Evolutionary conservation across 768 basidiomycete species (phyloP).

Genomic region (Mycena venus): DNA sequence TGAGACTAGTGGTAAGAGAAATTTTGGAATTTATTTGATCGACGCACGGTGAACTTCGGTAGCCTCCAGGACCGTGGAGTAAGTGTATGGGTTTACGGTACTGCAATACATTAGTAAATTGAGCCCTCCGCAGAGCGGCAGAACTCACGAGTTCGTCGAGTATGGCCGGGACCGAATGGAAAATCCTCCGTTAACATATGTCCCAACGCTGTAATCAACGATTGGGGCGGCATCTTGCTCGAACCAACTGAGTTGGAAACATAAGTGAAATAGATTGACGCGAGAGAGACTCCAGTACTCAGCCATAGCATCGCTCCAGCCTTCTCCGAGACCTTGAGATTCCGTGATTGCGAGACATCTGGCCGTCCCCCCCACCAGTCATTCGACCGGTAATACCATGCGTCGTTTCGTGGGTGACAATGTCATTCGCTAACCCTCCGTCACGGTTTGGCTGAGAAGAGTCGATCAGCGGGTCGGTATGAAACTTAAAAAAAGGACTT

Average conservation of each 20-base stretch:
- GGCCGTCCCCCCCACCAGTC: conserved; percentile 9
- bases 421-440: neutral
- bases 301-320: conserved; percentile 55
- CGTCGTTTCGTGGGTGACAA: neutral
- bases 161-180: conserved; percentile 61
- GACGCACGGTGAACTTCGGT: conserved; percentile 5
- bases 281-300: neutral
- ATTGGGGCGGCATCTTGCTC: neutral
- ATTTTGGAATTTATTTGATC: neutral
- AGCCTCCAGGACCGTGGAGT: neutral
- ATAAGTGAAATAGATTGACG: neutral
- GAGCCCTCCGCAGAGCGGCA: conserved; percentile 7
- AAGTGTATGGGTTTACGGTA: conserved; percentile 47
- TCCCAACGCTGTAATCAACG: conserved; percentile 40
- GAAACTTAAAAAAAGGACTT: too few relatives aligned
- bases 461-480: too few relatives aligned
- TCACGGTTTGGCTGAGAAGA: neutral
- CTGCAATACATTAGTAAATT: conserved; percentile 31
- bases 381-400: conserved; percentile 13
- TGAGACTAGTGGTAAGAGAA: neutral
- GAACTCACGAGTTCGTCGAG: conserved; percentile 54
- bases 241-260: neutral
- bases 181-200: conserved; percentile 45
- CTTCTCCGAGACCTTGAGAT: conserved; percentile 53
- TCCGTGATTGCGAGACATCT: neutral